These are phyloP conservation scores for Mycena vitilis DNA, from an alignment of 768 basidiomycete species.

Conservation along the genomic window DNA sequence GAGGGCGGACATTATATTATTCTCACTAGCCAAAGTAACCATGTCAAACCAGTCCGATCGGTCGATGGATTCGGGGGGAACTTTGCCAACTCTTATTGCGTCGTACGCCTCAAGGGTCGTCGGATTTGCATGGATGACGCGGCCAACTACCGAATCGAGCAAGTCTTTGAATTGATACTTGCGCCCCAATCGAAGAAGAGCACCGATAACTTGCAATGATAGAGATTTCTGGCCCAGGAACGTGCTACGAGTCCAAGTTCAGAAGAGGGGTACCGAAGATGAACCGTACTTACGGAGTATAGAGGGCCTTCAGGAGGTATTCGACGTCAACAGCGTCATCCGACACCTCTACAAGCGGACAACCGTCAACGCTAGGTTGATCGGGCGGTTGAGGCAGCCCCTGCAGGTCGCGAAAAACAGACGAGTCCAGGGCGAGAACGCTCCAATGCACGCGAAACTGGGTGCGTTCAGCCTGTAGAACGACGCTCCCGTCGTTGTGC, in stretches of 20 bases:
- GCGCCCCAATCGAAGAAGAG: neutral
- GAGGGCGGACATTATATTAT: neutral
- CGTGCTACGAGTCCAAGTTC: neutral
- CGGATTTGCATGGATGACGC: neutral
- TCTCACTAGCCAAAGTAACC: neutral
- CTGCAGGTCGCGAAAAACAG: conserved; percentile 20
- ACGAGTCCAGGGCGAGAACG: conserved; percentile 18
- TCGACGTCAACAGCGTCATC: neutral
- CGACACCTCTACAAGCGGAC: neutral
- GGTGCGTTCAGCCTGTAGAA: conserved; percentile 5
- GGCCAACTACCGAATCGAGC: neutral
- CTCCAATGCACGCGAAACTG: conserved; percentile 28
- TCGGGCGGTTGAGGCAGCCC: conserved; percentile 12
- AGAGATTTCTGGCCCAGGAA: neutral
- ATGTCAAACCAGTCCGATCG: neutral
- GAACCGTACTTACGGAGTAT: neutral
- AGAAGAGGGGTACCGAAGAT: neutral
- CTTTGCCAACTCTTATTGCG: too few relatives aligned
- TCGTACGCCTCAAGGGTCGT: neutral
- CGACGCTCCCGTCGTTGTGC: neutral
- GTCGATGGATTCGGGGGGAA: too few relatives aligned
- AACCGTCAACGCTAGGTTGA: conserved; percentile 8
- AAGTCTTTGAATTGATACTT: conserved; percentile 5
- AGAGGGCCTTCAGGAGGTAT: neutral
- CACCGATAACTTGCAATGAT: neutral